Evolutionary conservation across 352 stramenopile species (phyloP), one percentile per base, ranked within the genome.

Genomic region (Phytophthora sp.): DNA sequence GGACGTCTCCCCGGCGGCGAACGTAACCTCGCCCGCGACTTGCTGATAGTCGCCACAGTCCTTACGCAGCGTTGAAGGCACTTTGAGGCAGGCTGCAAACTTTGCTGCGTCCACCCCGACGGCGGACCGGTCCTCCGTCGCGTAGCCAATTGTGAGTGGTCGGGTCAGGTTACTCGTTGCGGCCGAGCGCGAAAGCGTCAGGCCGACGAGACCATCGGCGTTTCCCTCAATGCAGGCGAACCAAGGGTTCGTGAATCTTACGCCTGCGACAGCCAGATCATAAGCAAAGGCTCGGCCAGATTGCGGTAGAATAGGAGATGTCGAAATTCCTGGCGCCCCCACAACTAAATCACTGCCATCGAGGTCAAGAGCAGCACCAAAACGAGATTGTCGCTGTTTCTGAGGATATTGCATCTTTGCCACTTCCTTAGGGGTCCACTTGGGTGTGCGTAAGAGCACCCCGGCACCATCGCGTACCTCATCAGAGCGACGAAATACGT

Each of bases 21-120:
- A 98, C 9, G 89, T 97, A 7, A 98, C 45, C 44, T 97, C 83
- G 3, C 96, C 96, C 5, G 82, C 76, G 6, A 46, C 72, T 41
- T 94, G 86, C 53, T 88, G 82, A 44, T 94, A 96, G 57, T 94
- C 83, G 15, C 63, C 76, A 62, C 85, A 96, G 21, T 77, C 79
- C 31, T 39, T 57, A 11, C 87, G 85, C 54, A 84, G 74, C 1
- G 72, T 90, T 7, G 84, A 72, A 13, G 80, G 74, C 15, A 88
- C 62, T 43, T 53, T 74, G 57, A 84, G 76, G 52, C 87, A 96
- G 7, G 72, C 72, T 5, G 62, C 60, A 62, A 82, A 96, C 62
- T 80, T 85, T 42, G 72, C 46, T 4, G 70, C 52, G 30, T 94
- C 86, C 4, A 92, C 62, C 0, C 78, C 81, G 10, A 69, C 21